Conservation (phyloP, 371 early-diverging fungal species). For the Lichtheimia ornata region DNA sequence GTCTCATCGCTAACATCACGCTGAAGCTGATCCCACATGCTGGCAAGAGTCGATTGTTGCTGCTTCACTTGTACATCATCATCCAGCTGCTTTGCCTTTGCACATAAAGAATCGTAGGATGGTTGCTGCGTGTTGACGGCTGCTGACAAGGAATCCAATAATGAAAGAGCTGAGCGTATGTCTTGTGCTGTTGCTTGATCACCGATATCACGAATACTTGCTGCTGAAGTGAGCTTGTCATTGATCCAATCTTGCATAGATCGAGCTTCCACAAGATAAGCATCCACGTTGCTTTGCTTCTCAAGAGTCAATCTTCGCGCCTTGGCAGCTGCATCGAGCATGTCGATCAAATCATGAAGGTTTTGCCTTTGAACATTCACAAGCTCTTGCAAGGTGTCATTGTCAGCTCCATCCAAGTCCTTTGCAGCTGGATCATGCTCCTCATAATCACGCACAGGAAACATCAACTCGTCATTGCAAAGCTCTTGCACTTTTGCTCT, state of each 20-base stretch:
- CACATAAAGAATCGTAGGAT: slow-evolving; percentile 13
- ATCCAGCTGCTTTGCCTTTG: slow-evolving; percentile 5
- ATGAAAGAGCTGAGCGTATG: not conserved
- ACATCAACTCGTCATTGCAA: not conserved
- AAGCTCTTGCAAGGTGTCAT: slow-evolving; percentile 25
- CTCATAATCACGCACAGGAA: slow-evolving; percentile 23
- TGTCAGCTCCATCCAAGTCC: slow-evolving; percentile 22
- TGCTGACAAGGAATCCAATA: slow-evolving; percentile 10
- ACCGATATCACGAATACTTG: not conserved
- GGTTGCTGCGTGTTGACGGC: slow-evolving; percentile 9
- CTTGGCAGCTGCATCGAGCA: slow-evolving; percentile 28
- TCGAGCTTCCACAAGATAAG: slow-evolving; percentile 31
- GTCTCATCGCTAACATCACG: not conserved
- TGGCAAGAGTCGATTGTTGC: slow-evolving; percentile 14
- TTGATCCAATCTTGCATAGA: slow-evolving; percentile 34
- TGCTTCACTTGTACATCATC: slow-evolving; percentile 2
- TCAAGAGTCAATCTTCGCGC: slow-evolving; percentile 31
- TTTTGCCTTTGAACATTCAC: slow-evolving; percentile 23
- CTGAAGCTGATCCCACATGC: slow-evolving; percentile 11
- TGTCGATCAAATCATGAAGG: slow-evolving; percentile 24
- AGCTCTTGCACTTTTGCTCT: too few species aligned
- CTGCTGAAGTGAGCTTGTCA: not conserved
- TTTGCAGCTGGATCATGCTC: slow-evolving; percentile 15
- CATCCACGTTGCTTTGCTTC: slow-evolving; percentile 31
- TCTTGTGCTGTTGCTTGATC: too few species aligned